These are phyloP conservation scores for Leccinum barrowsii DNA, from an alignment of 768 basidiomycete species.

Conservation along the genomic window DNA sequence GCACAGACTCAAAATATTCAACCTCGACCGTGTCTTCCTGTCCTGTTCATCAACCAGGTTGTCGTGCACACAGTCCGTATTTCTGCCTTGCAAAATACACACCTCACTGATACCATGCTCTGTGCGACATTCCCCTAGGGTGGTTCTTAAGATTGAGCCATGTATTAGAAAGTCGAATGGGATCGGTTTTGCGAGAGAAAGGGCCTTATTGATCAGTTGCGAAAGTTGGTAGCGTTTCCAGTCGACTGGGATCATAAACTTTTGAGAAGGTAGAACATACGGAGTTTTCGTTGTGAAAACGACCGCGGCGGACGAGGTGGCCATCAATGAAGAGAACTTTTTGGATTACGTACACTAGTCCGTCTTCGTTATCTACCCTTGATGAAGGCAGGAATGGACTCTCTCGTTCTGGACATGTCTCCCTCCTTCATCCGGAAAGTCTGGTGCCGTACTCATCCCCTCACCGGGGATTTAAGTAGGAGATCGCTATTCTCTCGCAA, in stretches of 20 bases:
- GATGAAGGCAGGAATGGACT: no score
- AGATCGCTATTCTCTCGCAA: not conserved
- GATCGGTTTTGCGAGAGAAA: constrained; percentile 66
- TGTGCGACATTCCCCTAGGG: constrained; percentile 69
- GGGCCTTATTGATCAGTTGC: constrained; percentile 93
- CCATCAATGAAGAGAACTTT: not conserved
- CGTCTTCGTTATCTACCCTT: no score
- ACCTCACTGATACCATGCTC: constrained; percentile 74
- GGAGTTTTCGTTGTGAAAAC: constrained; percentile 18
- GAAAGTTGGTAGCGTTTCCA: constrained; percentile 98
- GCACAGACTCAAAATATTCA: constrained; percentile 86
- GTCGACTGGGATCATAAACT: constrained; percentile 85
- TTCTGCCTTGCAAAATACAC: not conserved
- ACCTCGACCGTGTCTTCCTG: constrained; percentile 90
- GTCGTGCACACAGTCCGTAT: not conserved
- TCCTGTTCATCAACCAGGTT: constrained; percentile 10
- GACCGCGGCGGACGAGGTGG: constrained; percentile 12
- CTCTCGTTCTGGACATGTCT: not conserved
- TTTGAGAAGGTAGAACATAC: constrained; percentile 49
- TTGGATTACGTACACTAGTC: no score
- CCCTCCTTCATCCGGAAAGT: not conserved
- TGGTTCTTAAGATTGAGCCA: constrained; percentile 74
- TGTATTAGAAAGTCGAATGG: constrained; percentile 92
- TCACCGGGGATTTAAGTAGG: constrained; percentile 4
- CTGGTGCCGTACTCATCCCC: not conserved